Evolutionary conservation across 1,284 basidiomycete species (phyloP).

Genomic region (Wolfiporia cocos): DNA sequence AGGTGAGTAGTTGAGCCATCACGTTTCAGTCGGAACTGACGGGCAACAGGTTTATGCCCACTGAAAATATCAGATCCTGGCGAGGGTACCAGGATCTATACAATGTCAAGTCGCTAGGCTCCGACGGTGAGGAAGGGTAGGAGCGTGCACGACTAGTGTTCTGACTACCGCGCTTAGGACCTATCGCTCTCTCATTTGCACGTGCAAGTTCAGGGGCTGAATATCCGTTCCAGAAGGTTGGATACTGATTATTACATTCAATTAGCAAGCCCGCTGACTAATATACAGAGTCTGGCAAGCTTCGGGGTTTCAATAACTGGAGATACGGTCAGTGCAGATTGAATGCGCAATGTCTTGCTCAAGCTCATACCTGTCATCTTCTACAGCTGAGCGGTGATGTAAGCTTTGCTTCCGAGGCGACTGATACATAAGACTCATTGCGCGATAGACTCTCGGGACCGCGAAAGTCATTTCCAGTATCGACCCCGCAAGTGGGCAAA

Average conservation of each 20-base stretch:
- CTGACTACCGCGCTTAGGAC: no score
- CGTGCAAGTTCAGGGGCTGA: conserved; percentile 7
- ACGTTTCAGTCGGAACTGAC: no score
- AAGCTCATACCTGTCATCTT: no score
- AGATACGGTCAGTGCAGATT: conserved; percentile 10
- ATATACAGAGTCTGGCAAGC: conserved; percentile 7
- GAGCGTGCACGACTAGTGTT: no score
- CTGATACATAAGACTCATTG: neutral
- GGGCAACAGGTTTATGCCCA: neutral
- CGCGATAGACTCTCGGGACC: conserved; percentile 4
- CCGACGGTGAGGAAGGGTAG: neutral
- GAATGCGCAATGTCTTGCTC: no score
- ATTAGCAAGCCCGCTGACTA: neutral
- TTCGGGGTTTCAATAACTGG: conserved; percentile 10
- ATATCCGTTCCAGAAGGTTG: conserved; percentile 8
- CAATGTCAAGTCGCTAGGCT: neutral
- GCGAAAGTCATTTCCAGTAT: conserved; percentile 8
- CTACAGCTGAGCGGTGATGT: conserved; percentile 17
- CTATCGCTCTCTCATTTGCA: conserved; percentile 6
- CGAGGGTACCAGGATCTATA: neutral
- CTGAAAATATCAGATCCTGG: neutral
- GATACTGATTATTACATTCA: neutral
- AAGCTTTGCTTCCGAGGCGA: neutral
- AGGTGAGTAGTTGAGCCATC: no score
- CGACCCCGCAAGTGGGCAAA: conserved; percentile 1